Conservation (phyloP, 164 flowering plant species). For the Nymphaea thermarum region DNA sequence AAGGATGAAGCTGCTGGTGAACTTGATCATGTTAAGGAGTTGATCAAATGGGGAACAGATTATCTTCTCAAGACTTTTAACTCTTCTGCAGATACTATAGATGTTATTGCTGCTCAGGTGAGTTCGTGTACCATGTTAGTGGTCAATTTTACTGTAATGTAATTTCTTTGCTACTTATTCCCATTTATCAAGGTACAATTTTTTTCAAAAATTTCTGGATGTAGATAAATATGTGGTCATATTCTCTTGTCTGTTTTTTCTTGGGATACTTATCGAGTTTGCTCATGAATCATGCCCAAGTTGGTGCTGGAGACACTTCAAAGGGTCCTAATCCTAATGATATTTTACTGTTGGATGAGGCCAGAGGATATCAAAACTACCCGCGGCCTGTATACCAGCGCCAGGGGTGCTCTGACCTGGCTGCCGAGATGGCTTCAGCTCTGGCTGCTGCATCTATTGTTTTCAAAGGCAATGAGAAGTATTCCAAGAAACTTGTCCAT, state of each 20-base stretch:
- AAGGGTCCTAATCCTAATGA: conserved; percentile 61
- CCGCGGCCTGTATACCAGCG: conserved; percentile 53
- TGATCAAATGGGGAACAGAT: conserved; percentile 91
- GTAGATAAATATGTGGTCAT: too few species aligned
- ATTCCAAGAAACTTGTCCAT: conserved; percentile 90
- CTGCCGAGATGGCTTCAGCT: conserved; percentile 97
- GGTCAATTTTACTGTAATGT: too few species aligned
- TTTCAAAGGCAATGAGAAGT: conserved; percentile 69
- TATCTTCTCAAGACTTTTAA: conserved; percentile 89
- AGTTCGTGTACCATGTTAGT: not conserved
- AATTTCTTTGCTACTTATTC: not conserved
- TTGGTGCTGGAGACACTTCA: conserved; percentile 47
- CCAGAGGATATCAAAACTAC: conserved; percentile 97
- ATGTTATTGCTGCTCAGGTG: conserved; percentile 60
- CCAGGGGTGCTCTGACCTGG: conserved; percentile 76
- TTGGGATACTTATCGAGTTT: too few species aligned
- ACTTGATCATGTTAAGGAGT: conserved; percentile 72
- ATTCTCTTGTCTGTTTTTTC: too few species aligned
- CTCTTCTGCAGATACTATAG: conserved; percentile 59
- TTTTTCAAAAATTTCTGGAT: too few species aligned
- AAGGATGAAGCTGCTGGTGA: conserved; percentile 90
- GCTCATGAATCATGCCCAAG: not conserved
- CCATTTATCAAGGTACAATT: too few species aligned
- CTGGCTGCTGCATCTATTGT: conserved; percentile 95
- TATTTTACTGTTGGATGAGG: conserved; percentile 93